These are phyloP conservation scores for Capsicum rhomboideum DNA, from an alignment of 257 asterid genomes.

Conservation along the genomic window DNA sequence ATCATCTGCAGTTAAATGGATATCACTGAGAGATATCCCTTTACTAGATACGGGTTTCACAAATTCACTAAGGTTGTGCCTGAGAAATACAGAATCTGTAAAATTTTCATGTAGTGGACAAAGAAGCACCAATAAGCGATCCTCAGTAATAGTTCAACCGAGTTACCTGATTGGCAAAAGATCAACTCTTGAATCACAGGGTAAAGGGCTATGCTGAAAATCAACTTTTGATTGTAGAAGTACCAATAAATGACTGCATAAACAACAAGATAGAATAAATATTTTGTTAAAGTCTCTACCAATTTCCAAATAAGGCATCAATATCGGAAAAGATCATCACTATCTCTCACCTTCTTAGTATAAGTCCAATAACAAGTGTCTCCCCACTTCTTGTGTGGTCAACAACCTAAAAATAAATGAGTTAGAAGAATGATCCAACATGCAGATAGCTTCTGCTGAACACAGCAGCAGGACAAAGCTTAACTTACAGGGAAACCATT, in stretches of 20 bases:
- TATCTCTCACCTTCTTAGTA: constrained; percentile 67
- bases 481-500: constrained; percentile 93
- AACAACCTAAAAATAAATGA: constrained; percentile 50
- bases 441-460: not conserved
- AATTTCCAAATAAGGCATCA: not conserved
- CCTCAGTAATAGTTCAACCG: not conserved
- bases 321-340: not conserved
- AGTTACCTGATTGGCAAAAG: constrained; percentile 73
- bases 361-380: constrained; percentile 88
- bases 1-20: constrained; percentile 76
- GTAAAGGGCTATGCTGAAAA: constrained; percentile 89
- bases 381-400: constrained; percentile 88
- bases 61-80: constrained; percentile 91
- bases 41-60: constrained; percentile 94
- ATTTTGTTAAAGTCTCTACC: not conserved
- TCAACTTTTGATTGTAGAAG: constrained; percentile 92
- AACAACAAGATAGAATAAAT: not conserved
- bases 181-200: constrained; percentile 64
- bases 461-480: constrained; percentile 4
- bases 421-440: constrained; percentile 4
- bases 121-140: not conserved
- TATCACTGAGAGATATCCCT: constrained; percentile 71
- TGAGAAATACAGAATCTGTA: constrained; percentile 23
- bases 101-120: not conserved
- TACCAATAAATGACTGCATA: constrained; percentile 92